phyloP scores from a whole-genome alignment of 345 rosid species.

The Citrus maxima region DNA sequence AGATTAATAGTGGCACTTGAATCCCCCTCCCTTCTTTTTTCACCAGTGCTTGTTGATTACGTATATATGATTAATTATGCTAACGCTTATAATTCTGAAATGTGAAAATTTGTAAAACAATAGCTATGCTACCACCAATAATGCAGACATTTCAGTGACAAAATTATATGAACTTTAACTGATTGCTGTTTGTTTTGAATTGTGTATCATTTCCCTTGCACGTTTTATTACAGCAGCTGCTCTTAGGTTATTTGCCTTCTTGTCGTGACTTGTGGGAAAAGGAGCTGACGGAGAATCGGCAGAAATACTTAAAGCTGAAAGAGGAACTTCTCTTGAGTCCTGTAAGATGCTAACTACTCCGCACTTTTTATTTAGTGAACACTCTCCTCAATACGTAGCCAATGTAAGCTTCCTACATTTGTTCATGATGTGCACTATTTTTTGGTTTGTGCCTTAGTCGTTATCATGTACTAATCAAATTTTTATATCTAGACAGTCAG shows the following conservation, averaged over 20 bases:
- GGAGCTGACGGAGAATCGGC: constrained; percentile 51
- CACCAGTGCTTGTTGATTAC: neutral
- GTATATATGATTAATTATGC: neutral
- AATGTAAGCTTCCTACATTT: neutral
- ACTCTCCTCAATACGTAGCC: neutral
- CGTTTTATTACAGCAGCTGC: constrained; percentile 37
- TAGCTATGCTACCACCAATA: neutral
- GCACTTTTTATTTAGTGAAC: neutral
- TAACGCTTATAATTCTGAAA: neutral
- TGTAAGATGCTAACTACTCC: constrained; percentile 42
- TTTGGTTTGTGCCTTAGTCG: neutral
- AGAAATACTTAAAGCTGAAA: constrained; percentile 55
- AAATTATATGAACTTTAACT: neutral
- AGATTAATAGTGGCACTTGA: neutral
- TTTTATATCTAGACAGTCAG: constrained; percentile 61
- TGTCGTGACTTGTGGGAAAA: constrained; percentile 60
- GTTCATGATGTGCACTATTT: neutral
- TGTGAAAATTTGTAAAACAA: too few species aligned
- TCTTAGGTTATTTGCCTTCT: constrained; percentile 61
- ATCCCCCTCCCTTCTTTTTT: neutral
- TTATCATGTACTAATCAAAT: constrained; percentile 25
- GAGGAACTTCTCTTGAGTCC: constrained; percentile 67
- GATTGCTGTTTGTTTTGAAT: neutral
- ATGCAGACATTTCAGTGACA: neutral
- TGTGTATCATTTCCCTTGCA: constrained; percentile 2